These are phyloP conservation scores for Penicillium ucsense DNA, from an alignment of 495 filamentous ascomycete genomes.

Conservation along the genomic window DNA sequence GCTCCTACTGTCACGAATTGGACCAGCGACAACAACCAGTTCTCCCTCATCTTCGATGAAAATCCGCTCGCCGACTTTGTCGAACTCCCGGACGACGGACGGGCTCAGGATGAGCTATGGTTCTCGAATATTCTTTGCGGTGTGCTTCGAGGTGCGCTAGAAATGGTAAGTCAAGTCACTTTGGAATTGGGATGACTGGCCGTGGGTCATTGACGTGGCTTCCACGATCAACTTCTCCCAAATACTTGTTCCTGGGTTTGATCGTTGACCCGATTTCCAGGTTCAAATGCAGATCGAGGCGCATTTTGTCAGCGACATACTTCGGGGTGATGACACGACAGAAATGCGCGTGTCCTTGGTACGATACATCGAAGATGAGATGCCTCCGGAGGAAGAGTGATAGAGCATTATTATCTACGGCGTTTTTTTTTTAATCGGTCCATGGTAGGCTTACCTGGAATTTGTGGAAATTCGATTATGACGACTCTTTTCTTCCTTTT, in stretches of 20 bases:
- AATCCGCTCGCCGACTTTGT: conserved; percentile 97
- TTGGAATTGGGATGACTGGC: too few species aligned
- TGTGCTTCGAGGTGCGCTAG: conserved; percentile 77
- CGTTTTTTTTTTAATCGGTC: conserved; percentile 2
- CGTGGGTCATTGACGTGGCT: too few species aligned
- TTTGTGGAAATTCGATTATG: background rate
- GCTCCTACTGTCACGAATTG: conserved; percentile 93
- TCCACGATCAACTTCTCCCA: background rate
- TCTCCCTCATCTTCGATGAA: conserved; percentile 92
- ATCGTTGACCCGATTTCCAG: conserved; percentile 32
- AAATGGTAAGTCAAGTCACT: conserved; percentile 62
- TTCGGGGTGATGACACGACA: conserved; percentile 89
- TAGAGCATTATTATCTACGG: conserved; percentile 5
- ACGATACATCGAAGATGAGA: conserved; percentile 93
- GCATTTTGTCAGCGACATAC: conserved; percentile 89
- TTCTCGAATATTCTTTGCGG: conserved; percentile 97
- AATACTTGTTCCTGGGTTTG: conserved; percentile 6
- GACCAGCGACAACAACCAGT: conserved; percentile 91
- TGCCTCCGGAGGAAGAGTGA: conserved; percentile 91
- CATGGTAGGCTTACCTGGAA: conserved; percentile 2
- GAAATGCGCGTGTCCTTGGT: conserved; percentile 93
- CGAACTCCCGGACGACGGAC: conserved; percentile 89
- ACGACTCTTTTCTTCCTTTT: too few species aligned
- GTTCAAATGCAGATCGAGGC: conserved; percentile 98
- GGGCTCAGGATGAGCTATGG: conserved; percentile 95